Evolutionary conservation across 1,284 basidiomycete species (phyloP).

Genomic region (Ceratobasidium sp.): DNA sequence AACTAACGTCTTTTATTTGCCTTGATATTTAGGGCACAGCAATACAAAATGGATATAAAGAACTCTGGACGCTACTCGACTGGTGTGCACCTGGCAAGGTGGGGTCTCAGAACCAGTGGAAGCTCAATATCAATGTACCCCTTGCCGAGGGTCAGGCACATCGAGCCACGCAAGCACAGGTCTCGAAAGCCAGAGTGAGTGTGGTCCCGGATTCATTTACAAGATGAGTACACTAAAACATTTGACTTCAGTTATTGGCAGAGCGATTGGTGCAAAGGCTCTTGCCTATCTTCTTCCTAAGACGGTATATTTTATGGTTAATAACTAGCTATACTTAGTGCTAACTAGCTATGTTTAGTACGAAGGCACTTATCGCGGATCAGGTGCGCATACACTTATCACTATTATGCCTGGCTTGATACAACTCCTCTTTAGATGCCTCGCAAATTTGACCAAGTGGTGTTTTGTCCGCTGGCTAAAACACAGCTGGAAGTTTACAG

Average conservation of each 20-base stretch:
- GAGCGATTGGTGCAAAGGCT: slow-evolving; percentile 70
- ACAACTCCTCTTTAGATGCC: slow-evolving; percentile 70
- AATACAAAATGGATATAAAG: slow-evolving; percentile 88
- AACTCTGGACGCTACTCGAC: slow-evolving; percentile 86
- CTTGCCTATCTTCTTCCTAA: slow-evolving; percentile 80
- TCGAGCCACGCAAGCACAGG: slow-evolving; percentile 71
- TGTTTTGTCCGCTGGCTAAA: slow-evolving; percentile 85
- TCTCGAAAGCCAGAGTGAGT: slow-evolving; percentile 69
- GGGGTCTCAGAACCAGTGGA: slow-evolving; percentile 79
- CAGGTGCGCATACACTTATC: slow-evolving; percentile 62
- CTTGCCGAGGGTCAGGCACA: slow-evolving; percentile 72
- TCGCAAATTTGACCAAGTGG: slow-evolving; percentile 85
- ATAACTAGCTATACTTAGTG: neutral
- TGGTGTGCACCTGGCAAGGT: slow-evolving; percentile 82
- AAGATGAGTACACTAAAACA: neutral
- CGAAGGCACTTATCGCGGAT: slow-evolving; percentile 82
- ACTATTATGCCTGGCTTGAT: neutral
- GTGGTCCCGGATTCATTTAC: neutral
- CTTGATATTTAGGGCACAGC: slow-evolving; percentile 68
- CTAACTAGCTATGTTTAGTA: slow-evolving; percentile 62
- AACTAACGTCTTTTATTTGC: slow-evolving; percentile 14
- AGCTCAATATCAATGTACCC: slow-evolving; percentile 73
- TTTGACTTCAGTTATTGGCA: slow-evolving; percentile 53
- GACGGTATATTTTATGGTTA: slow-evolving; percentile 67
- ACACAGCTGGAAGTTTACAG: slow-evolving; percentile 80